Base-by-base conservation (phyloP, 169 alveolate species). In the Hepatocystis sp. region DNA sequence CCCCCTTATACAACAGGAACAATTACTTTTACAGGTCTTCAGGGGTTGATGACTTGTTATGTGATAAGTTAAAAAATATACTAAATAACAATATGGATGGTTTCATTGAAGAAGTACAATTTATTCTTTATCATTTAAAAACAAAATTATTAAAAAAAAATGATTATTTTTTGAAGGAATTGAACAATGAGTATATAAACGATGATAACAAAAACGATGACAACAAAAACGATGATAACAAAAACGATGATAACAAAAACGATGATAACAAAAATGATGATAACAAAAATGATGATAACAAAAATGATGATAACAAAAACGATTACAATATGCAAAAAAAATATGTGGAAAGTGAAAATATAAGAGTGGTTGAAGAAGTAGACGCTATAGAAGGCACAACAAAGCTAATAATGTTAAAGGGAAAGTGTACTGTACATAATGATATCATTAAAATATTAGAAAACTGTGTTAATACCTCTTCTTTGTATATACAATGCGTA, bases 381-480 rank as follows among this genome's bases (percentile, higher is more conserved):
- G n/a, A n/a, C n/a, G n/a, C n/a, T n/a, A n/a, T n/a, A n/a, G n/a
- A n/a, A n/a, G n/a, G n/a, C n/a, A n/a, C n/a, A n/a, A n/a, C n/a
- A n/a, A n/a, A n/a, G n/a, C n/a, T n/a, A n/a, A n/a, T n/a, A n/a
- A n/a, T n/a, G n/a, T n/a, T n/a, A n/a, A n/a, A n/a, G n/a, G n/a
- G n/a, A n/a, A n/a, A n/a, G n/a, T 44, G 55, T 42, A 27, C 42
- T 4, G 30, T 76, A 28, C 15, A 76, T 7, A 28, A 21, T 25
- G 88, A 76, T 51, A 76, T 76, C 8, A 23, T 76, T 15, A 58
- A 13, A n/a, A 76, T 76, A 42, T 76, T 76, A 36, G 66, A 76
- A 60, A 76, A 76, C 46, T 76, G 88, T 2, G 32, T 76, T 28
- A 56, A 76, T 23, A 76, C 88, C 28, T 58, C 88, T 1, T 76